Percentiles rank a stretch among this genome's conserved stretches.
Conservation (phyloP, 257 asterid species). For the Solanum rostratum region DNA sequence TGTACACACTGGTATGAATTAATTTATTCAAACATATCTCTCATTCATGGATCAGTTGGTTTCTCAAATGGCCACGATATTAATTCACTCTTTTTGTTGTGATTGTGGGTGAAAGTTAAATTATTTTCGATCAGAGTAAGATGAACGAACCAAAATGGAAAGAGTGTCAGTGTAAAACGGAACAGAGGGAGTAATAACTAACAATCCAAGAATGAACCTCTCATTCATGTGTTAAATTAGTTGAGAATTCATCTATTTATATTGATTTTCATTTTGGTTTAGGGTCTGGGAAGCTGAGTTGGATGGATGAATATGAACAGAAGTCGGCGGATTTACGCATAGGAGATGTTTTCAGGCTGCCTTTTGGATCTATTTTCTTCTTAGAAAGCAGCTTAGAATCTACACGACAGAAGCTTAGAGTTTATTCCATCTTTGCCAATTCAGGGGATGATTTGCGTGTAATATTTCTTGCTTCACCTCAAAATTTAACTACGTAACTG, state of each 20-base stretch:
- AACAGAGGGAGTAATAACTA: no score
- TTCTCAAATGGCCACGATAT: background rate
- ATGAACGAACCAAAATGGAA: no score
- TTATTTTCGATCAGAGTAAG: no score
- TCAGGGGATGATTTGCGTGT: conserved; percentile 24
- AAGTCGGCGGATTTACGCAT: conserved; percentile 18
- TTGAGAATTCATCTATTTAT: background rate
- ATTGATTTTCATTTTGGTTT: background rate
- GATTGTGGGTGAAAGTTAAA: no score
- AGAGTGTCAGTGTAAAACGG: no score
- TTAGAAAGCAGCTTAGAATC: conserved; percentile 52
- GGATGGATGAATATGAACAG: conserved; percentile 38
- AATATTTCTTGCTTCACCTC: background rate
- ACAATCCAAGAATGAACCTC: no score
- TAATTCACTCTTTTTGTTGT: no score
- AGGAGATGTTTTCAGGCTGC: conserved; percentile 59
- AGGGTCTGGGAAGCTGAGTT: conserved; percentile 75
- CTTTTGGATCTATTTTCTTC: conserved; percentile 53
- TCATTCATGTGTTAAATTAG: background rate
- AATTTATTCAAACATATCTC: background rate
- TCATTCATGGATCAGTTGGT: no score
- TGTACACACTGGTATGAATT: conserved; percentile 58
- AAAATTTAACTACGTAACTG: no score
- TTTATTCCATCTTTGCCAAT: conserved; percentile 53
- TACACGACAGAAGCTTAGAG: conserved; percentile 44